Evolutionary conservation across 257 asterid species (phyloP).

Genomic region (Schizonepeta tenuifolia): DNA sequence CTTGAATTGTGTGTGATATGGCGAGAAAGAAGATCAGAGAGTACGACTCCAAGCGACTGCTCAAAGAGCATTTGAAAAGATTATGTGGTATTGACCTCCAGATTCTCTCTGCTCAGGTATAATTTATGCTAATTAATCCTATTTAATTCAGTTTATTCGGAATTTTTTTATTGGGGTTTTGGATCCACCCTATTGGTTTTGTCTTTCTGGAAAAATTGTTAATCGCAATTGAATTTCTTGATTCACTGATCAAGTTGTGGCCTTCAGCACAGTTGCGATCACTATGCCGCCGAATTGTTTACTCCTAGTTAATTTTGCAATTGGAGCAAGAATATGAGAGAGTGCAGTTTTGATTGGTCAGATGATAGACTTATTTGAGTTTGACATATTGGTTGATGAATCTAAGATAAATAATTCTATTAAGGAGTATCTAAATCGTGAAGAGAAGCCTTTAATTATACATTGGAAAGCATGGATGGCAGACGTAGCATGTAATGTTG

Average conservation of each 20-base stretch:
- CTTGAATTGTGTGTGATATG: slow-evolving; percentile 41
- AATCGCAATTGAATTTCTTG: not conserved
- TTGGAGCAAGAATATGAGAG: slow-evolving; percentile 17
- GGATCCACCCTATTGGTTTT: not conserved
- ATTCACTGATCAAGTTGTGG: slow-evolving; percentile 6
- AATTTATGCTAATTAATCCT: not conserved
- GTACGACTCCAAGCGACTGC: slow-evolving; percentile 81
- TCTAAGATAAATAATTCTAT: not conserved
- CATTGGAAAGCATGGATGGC: not conserved
- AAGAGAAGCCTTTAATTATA: not conserved
- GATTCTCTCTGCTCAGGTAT: slow-evolving; percentile 79
- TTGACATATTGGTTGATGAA: not conserved
- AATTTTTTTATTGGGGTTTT: slow-evolving; percentile 6
- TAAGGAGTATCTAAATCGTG: not conserved
- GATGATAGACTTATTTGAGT: not conserved
- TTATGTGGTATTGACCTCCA: slow-evolving; percentile 69
- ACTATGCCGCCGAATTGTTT: not conserved
- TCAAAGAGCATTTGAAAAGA: slow-evolving; percentile 72
- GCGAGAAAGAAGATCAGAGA: slow-evolving; percentile 90
- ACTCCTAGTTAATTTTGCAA: not conserved
- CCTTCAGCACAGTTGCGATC: slow-evolving; percentile 17
- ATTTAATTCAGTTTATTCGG: not conserved
- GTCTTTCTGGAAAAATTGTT: not conserved
- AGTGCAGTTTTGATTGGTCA: not conserved
- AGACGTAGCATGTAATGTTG: not conserved